Conservation (phyloP, 23 red algal genomes). For the Porphyridium purpureum region DNA sequence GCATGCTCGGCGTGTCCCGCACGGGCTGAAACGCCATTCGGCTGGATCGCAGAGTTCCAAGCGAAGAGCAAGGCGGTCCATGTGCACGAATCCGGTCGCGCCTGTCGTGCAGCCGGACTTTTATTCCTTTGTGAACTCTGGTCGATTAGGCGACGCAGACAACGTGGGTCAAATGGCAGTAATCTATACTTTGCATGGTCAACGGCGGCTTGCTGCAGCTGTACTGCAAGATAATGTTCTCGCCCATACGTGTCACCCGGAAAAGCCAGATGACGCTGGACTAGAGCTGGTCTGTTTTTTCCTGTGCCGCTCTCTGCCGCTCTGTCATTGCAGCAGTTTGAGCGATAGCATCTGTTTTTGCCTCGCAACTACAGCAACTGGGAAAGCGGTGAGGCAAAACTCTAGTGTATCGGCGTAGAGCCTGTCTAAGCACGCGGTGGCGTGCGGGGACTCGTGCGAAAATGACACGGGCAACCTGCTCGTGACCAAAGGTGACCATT, state of each 20-base stretch:
- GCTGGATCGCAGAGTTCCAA: neutral
- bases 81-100: no score
- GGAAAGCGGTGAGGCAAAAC: neutral
- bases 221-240: slow-evolving; percentile 19
- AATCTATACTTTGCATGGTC: slow-evolving; percentile 12
- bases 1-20: slow-evolving; percentile 15
- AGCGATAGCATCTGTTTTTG: no score
- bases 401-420: slow-evolving; percentile 1
- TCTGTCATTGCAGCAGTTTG: no score
- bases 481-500: slow-evolving; percentile 77
- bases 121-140: slow-evolving; percentile 59
- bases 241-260: slow-evolving; percentile 57
- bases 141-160: slow-evolving; percentile 3
- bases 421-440: slow-evolving; percentile 67
- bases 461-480: slow-evolving; percentile 56
- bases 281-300: no score
- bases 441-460: slow-evolving; percentile 87
- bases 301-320: no score
- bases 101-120: no score
- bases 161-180: slow-evolving; percentile 2
- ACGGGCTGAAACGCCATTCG: slow-evolving; percentile 46
- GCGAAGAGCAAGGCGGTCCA: neutral
- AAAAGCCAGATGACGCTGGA: slow-evolving; percentile 34
- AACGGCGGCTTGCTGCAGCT: slow-evolving; percentile 14
- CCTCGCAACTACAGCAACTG: neutral